Evolutionary conservation across 805 yeast genomes (phyloP), one percentile per base, ranked within the genome.

Genomic region (Pichia scutulata): DNA sequence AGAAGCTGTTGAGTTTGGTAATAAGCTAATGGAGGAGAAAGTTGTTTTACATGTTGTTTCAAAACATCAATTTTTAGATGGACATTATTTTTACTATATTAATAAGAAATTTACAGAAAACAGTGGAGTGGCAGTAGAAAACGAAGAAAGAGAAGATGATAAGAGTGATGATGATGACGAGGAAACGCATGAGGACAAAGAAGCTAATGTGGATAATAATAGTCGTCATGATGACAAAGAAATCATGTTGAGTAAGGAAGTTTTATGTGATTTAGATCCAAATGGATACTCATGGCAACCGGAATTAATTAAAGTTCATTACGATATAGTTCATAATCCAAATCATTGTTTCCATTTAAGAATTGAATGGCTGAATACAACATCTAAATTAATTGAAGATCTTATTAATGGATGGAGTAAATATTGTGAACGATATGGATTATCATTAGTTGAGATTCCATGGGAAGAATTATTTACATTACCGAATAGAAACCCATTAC

Each of bases 271-370:
- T 63, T 77, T 89, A 18, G 99, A 93, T 62, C 86, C 92, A 0
- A 69, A 74, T 26, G 70, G 73, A 2, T 75, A 80, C 52, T 88
- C 97, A 0, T 81, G 81, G 64, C 78, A 89, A 50, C 84, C 85
- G 0, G 99, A 93, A 57, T 66, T 82, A 2, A 72, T 89, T 43
- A 80, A 81, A 7, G 89, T 93, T 1, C 97, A 92, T 66, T 87
- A 88, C 60, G 99, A 93, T 63, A 76, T 83, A 42, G 90, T 90
- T 3, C 97, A 89, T 64, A 92, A 90, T 61, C 97, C 97, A 0
- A 92, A 86, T 57, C 96, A 90, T 60, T 90, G 97, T 62, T 93
- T 83, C 70, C 98, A 92, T 61, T 76, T 93, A 30, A 73, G 96
- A 44, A 65, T 92, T 14, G 97, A 93, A 63, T 93, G 99, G 99